Conservation (phyloP, 805 yeast genomes). For the Saturnispora sekii region DNA sequence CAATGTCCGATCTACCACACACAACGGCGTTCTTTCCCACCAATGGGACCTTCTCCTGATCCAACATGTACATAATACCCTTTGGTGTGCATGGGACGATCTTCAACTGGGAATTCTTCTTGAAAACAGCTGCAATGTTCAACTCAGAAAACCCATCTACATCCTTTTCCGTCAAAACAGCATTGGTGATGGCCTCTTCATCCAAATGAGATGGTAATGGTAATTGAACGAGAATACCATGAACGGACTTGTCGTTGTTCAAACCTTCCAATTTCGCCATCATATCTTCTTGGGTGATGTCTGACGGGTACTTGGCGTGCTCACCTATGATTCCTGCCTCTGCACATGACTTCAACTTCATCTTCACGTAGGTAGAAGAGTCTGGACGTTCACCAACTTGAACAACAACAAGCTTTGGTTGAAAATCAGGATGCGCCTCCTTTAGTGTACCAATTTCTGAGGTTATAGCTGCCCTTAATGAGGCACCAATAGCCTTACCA, state of each 20-base stretch:
- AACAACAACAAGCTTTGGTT: slow-evolving; percentile 70
- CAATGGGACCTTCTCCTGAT: slow-evolving; percentile 54
- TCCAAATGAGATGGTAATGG: slow-evolving; percentile 78
- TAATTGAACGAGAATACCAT: slow-evolving; percentile 83
- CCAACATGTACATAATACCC: slow-evolving; percentile 77
- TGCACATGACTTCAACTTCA: slow-evolving; percentile 83
- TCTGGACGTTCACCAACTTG: slow-evolving; percentile 91
- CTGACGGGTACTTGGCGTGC: slow-evolving; percentile 54
- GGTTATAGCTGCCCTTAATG: slow-evolving; percentile 42
- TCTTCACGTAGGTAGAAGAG: slow-evolving; percentile 81
- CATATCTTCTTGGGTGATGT: slow-evolving; percentile 49
- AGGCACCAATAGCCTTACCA: slow-evolving; percentile 44
- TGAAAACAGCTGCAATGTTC: slow-evolving; percentile 85
- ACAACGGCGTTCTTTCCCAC: slow-evolving; percentile 86
- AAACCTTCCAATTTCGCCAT: slow-evolving; percentile 50
- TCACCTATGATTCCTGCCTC: slow-evolving; percentile 71
- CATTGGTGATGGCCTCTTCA: slow-evolving; percentile 70
- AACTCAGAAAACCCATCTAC: slow-evolving; percentile 90
- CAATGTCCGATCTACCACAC: slow-evolving; percentile 91
- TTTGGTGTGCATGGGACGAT: slow-evolving; percentile 94
- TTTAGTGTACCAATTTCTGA: slow-evolving; percentile 40
- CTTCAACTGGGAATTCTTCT: slow-evolving; percentile 72
- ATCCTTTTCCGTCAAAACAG: slow-evolving; percentile 77
- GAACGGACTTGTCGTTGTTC: slow-evolving; percentile 66
- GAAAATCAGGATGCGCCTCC: slow-evolving; percentile 38